Percentiles rank a stretch among this genome's conserved stretches.
phyloP scores from a whole-genome alignment of 2,329 filamentous ascomycete species.

The Colletotrichum somersetense region DNA sequence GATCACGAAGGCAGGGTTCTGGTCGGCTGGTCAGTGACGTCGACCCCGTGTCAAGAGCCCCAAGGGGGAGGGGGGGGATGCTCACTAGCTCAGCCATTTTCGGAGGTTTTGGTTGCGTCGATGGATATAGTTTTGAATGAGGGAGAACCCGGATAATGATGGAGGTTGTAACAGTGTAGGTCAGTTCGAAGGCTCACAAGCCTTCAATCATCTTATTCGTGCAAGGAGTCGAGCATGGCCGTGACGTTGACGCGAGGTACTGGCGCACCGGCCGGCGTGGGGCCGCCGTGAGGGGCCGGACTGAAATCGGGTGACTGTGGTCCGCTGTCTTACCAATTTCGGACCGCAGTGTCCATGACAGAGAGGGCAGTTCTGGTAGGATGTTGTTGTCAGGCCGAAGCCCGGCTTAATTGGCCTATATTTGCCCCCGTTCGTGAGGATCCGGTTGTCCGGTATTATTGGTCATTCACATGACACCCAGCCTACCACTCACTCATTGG shows the following conservation, averaged over 20 bases:
- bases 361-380: too few relatives aligned
- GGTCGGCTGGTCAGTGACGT: background rate
- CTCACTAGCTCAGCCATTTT: slow-evolving; percentile 30
- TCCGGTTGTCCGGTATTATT: background rate
- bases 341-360: background rate
- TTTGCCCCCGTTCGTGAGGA: background rate
- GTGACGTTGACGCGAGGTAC: slow-evolving; percentile 36
- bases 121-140: background rate
- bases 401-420: background rate
- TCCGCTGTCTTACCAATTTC: slow-evolving; percentile 2
- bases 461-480: background rate
- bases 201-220: slow-evolving; percentile 16
- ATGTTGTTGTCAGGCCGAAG: background rate
- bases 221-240: background rate
- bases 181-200: background rate
- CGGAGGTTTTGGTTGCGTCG: background rate
- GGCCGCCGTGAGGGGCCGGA: slow-evolving; percentile 34
- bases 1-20: slow-evolving; percentile 63
- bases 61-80: too few relatives aligned
- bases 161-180: background rate
- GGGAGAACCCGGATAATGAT: background rate
- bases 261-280: slow-evolving; percentile 28
- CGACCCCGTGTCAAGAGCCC: background rate
- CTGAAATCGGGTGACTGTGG: slow-evolving; percentile 27
- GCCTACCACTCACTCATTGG: too few relatives aligned